Base-by-base conservation (phyloP, 352 stramenopile species). In the Pythium sp. region DNA sequence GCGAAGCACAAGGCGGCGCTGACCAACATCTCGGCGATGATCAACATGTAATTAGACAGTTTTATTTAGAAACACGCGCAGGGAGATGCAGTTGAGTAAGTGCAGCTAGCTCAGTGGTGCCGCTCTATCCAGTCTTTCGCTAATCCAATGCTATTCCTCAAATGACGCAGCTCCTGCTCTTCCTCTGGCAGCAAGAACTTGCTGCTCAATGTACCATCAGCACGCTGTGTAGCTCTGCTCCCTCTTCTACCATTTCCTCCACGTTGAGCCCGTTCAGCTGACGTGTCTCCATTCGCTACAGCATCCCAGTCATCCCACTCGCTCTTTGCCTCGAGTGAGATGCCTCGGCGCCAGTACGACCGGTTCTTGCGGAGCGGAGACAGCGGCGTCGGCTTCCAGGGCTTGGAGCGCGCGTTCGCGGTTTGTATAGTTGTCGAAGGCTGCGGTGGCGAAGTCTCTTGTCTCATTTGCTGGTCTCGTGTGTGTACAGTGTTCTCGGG, bases 1-100 rank as follows among this genome's bases (percentile, higher is more conserved):
- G 60, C 82, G 62, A 92, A 88, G 62, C 87, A 95, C 81, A 93
- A 94, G 69, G 86, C 78, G n/a, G 84, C 87, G 62, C 74, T 94
- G 56, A 68, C 78, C 62, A 91, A 60, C 58, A 92, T 95, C 67
- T 77, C 82, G 53, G 77, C 79, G 49, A 95, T 94, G 86, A 90
- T 95, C 73, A 92, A 93, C 68, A 74, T 77, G 72, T 95, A 92
- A 86, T 70, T 54, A 62, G 38, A 28, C 26, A 34, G 18, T 36
- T 47, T 70, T 85, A 86, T 85, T 86, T 89, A 84, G 72, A 60
- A 49, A 65, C 41, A 63, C 15, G 43, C 8, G 22, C 36, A 38
- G 20, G 20, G 41, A 8, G 12, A 5, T 49, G 41, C 18, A 20
- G 41, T 18, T 6, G 9, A 20, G 15, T 30, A 15, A 54, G 6